These are phyloP conservation scores for Zymoseptoria crescenta DNA, from an alignment of 2,329 filamentous ascomycete genomes.

Conservation along the genomic window DNA sequence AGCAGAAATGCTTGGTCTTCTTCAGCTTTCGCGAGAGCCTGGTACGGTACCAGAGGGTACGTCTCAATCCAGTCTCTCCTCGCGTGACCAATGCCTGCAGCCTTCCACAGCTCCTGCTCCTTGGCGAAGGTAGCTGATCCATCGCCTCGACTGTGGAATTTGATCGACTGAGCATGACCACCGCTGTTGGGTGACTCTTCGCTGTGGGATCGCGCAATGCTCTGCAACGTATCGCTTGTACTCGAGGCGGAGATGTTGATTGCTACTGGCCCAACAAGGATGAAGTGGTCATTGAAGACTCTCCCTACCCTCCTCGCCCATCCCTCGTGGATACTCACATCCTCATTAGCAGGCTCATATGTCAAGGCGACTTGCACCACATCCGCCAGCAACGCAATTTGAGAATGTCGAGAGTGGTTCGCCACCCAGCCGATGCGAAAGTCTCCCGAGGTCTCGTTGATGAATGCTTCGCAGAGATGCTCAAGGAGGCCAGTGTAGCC, in stretches of 20 bases:
- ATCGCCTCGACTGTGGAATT: constrained; percentile 19
- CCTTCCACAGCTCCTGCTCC: constrained; percentile 14
- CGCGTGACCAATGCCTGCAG: constrained; percentile 3
- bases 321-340: constrained; percentile 13
- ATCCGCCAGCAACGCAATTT: constrained; percentile 18
- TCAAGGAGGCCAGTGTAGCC: constrained; percentile 18
- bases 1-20: constrained; percentile 15
- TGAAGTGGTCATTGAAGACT: constrained; percentile 22
- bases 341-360: constrained; percentile 20
- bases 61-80: constrained; percentile 9
- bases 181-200: not conserved
- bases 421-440: constrained; percentile 19
- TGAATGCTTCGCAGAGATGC: constrained; percentile 10
- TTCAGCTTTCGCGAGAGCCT: constrained; percentile 17
- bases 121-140: constrained; percentile 19
- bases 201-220: constrained; percentile 1
- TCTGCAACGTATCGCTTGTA: constrained; percentile 5
- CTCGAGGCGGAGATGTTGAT: not conserved
- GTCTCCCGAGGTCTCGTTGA: constrained; percentile 4
- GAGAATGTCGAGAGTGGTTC: constrained; percentile 20
- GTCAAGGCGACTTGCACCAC: constrained; percentile 20
- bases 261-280: constrained; percentile 14
- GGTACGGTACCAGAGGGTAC: constrained; percentile 13
- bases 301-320: constrained; percentile 13
- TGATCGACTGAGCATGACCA: not conserved